Conservation (phyloP, 1,139 yeast genomes). For the Pneumocystis oryctolagi region DNA sequence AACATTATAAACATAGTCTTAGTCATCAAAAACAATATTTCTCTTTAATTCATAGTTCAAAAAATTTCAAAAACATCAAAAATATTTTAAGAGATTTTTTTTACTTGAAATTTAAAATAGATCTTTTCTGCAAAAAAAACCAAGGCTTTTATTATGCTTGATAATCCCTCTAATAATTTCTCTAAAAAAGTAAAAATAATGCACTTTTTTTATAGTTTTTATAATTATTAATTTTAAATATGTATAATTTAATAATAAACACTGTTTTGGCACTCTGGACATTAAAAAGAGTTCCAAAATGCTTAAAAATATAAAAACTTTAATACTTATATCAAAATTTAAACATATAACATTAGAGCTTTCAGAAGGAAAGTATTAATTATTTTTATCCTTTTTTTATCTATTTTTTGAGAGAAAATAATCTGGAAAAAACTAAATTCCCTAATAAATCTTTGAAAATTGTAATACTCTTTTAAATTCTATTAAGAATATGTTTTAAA, state of each 20-base stretch:
- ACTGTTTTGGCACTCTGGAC: not conserved
- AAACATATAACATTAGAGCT: not conserved
- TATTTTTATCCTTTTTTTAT: not conserved
- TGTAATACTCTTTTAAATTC: not conserved
- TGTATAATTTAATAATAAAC: not conserved
- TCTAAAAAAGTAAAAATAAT: not conserved
- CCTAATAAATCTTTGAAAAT: not conserved
- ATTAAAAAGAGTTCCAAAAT: not conserved
- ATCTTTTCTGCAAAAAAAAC: not conserved
- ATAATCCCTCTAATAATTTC: not conserved
- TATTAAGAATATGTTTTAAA: too few species aligned
- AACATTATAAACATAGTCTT: not conserved
- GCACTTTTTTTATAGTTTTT: not conserved
- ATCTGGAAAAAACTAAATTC: not conserved
- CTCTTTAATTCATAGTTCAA: not conserved
- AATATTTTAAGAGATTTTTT: not conserved
- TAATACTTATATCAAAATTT: not conserved
- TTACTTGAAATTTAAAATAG: not conserved
- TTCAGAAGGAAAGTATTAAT: not conserved
- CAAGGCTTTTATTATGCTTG: not conserved
- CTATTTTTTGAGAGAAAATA: not conserved
- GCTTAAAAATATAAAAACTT: not conserved
- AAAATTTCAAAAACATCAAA: not conserved
- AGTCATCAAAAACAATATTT: not conserved
- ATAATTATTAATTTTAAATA: not conserved